Conservation (phyloP, 2,329 filamentous ascomycete genomes). For the Phaeosphaeria sp. region DNA sequence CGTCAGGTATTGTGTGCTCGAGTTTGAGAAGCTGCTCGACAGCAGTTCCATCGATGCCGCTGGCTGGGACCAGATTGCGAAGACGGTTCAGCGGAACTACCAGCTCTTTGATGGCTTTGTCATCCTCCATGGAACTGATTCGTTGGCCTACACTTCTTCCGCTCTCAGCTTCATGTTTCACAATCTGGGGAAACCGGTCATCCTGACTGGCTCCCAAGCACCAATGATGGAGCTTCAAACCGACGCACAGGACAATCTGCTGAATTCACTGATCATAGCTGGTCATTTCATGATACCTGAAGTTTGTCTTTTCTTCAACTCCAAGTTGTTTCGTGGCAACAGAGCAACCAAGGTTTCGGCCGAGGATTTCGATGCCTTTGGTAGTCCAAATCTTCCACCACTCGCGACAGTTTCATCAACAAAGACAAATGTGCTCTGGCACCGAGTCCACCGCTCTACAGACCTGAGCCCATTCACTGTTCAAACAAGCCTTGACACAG, state of each 20-base stretch:
- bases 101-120: constrained; percentile 90
- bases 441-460: constrained; percentile 75
- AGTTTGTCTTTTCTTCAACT: constrained; percentile 92
- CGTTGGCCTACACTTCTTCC: constrained; percentile 84
- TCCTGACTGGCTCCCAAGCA: constrained; percentile 74
- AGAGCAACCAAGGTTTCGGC: constrained; percentile 87
- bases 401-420: constrained; percentile 82
- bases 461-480: constrained; percentile 77
- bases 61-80: constrained; percentile 85
- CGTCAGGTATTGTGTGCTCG: constrained; percentile 82
- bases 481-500: constrained; percentile 77
- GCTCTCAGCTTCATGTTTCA: constrained; percentile 93
- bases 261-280: constrained; percentile 86
- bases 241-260: constrained; percentile 88
- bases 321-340: constrained; percentile 88
- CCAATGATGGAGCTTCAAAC: constrained; percentile 91
- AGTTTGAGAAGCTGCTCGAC: constrained; percentile 85
- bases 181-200: constrained; percentile 88
- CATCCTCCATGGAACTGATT: constrained; percentile 89
- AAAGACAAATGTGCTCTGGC: constrained; percentile 82
- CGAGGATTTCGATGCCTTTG: constrained; percentile 85
- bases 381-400: constrained; percentile 83
- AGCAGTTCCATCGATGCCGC: constrained; percentile 87
- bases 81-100: constrained; percentile 83
- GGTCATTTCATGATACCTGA: constrained; percentile 93